These are phyloP conservation scores for Candida rishiriensis DNA, from an alignment of 805 yeast genomes.

Conservation along the genomic window DNA sequence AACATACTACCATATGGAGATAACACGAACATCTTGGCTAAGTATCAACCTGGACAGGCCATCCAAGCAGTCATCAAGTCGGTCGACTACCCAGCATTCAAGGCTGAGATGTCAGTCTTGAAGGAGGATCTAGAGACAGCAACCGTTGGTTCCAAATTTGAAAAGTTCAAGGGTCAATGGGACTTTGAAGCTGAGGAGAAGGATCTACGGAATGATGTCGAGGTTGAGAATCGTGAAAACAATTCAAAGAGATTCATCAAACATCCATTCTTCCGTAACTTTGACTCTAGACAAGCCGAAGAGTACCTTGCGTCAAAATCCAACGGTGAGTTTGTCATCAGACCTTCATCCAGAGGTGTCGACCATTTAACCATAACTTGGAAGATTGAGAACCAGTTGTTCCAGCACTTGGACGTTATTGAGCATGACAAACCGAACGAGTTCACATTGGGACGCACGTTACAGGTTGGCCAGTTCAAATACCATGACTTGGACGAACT, in stretches of 20 bases:
- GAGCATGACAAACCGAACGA: constrained; percentile 70
- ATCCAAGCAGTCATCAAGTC: constrained; percentile 74
- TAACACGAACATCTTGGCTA: constrained; percentile 34
- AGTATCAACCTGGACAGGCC: constrained; percentile 67
- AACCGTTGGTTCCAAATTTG: constrained; percentile 34
- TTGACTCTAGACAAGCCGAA: constrained; percentile 85
- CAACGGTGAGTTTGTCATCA: constrained; percentile 87
- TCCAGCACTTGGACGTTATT: constrained; percentile 84
- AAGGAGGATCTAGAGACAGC: constrained; percentile 61
- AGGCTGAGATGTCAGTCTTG: constrained; percentile 68
- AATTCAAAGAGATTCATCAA: constrained; percentile 75
- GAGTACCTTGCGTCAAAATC: constrained; percentile 83
- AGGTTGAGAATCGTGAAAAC: constrained; percentile 60
- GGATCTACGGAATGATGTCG: constrained; percentile 56
- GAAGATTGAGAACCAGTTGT: constrained; percentile 89
- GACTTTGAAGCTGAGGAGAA: constrained; percentile 67
- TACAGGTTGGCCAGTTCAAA: constrained; percentile 59
- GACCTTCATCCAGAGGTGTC: constrained; percentile 90
- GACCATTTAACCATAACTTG: constrained; percentile 91
- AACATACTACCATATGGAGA: constrained; percentile 43
- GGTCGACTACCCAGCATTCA: constrained; percentile 70
- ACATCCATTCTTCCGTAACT: constrained; percentile 85
- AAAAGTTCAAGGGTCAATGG: constrained; percentile 67
- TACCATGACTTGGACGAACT: constrained; percentile 92
- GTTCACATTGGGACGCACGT: constrained; percentile 49